A percentile compares a stretch with the other conserved stretches of the same genome.
phyloP scores from a whole-genome alignment of 176 grass and related monocot species.

The Oropetium thomaeum region DNA sequence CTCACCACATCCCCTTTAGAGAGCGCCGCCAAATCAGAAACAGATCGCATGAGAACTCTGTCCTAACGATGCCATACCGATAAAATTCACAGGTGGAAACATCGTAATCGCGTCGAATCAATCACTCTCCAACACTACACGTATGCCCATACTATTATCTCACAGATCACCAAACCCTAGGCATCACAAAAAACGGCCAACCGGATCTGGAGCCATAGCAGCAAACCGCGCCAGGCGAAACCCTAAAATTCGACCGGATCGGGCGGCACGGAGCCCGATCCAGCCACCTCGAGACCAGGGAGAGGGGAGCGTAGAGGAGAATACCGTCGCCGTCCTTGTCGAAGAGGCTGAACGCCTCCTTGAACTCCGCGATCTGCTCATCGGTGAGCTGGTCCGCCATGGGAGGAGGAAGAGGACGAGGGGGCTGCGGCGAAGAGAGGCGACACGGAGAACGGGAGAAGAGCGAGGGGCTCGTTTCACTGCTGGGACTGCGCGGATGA shows the following conservation, averaged over 20 bases:
- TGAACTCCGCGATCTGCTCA: conserved; percentile 94
- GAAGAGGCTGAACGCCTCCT: conserved; percentile 97
- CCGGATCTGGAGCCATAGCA: conserved; percentile 21
- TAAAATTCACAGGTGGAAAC: background rate
- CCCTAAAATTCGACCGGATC: conserved; percentile 28
- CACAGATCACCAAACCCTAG: background rate
- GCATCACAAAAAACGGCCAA: background rate
- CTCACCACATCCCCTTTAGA: background rate
- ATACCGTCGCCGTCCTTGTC: conserved; percentile 96
- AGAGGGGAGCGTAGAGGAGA: background rate
- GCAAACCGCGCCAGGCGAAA: background rate
- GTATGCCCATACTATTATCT: background rate
- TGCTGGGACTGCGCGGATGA: background rate
- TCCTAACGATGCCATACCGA: background rate
- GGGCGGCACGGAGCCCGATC: conserved; percentile 13
- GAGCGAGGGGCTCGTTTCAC: background rate
- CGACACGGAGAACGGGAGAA: background rate
- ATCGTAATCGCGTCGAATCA: background rate
- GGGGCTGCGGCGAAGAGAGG: background rate
- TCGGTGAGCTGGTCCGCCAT: conserved; percentile 93
- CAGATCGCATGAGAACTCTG: background rate
- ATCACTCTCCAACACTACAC: background rate
- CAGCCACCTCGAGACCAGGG: background rate
- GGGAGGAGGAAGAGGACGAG: background rate
- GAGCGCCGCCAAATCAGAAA: background rate